phyloP scores from a whole-genome alignment of 805 yeast species.

The Isabelozyma gotoi region DNA sequence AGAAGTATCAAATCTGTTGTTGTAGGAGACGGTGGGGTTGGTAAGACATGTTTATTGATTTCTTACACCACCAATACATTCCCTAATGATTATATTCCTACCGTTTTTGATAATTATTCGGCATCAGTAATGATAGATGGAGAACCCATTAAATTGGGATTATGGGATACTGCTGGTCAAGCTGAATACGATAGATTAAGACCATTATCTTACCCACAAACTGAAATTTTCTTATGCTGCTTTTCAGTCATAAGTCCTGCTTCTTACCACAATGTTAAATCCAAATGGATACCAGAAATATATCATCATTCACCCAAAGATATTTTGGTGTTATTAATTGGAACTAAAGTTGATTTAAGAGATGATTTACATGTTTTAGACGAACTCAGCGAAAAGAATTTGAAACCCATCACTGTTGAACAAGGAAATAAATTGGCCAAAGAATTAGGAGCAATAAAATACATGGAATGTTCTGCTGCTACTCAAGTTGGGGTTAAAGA shows the following conservation, averaged over 20 bases:
- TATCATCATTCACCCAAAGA: conserved; percentile 78
- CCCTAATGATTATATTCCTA: conserved; percentile 91
- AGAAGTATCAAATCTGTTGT: conserved; percentile 90
- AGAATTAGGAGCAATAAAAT: conserved; percentile 69
- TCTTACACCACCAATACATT: conserved; percentile 90
- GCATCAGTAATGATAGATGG: conserved; percentile 82
- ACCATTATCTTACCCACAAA: conserved; percentile 89
- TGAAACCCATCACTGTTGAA: conserved; percentile 56
- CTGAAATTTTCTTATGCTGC: conserved; percentile 84
- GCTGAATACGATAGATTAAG: conserved; percentile 87
- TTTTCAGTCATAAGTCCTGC: conserved; percentile 81
- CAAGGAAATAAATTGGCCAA: conserved; percentile 70
- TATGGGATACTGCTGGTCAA: conserved; percentile 98
- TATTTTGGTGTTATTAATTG: conserved; percentile 69
- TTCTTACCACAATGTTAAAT: conserved; percentile 75
- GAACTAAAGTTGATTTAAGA: conserved; percentile 86
- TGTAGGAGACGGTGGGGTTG: conserved; percentile 95
- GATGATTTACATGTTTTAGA: conserved; percentile 77
- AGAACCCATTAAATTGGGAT: conserved; percentile 77
- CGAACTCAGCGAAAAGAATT: conserved; percentile 61
- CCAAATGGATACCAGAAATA: conserved; percentile 80
- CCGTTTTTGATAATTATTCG: conserved; percentile 89
- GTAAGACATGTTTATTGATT: conserved; percentile 85
- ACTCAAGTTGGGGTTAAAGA: conserved; percentile 84
- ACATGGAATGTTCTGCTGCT: conserved; percentile 88